A percentile compares a stretch with the other conserved stretches of the same genome.
These are phyloP conservation scores for Solanum neorickii DNA, from an alignment of 257 asterid species.

Conservation along the genomic window DNA sequence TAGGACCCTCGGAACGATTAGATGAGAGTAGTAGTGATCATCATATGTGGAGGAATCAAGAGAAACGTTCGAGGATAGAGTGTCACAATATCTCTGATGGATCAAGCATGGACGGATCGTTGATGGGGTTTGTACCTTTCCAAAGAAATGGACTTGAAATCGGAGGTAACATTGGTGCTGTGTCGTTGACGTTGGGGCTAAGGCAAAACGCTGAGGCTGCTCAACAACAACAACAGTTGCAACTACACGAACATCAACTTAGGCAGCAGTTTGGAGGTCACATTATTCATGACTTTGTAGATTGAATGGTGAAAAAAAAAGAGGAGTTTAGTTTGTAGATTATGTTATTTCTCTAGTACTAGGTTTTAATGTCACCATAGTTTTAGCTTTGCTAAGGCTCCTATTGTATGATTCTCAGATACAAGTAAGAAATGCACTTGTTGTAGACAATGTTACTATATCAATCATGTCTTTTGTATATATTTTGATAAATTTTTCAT, in stretches of 20 bases:
- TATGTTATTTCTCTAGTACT: neutral
- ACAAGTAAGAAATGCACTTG: neutral
- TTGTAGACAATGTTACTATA: neutral
- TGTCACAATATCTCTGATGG: constrained; percentile 13
- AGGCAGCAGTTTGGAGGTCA: constrained; percentile 22
- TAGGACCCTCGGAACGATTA: constrained; percentile 5
- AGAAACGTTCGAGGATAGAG: constrained; percentile 40
- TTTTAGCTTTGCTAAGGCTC: neutral
- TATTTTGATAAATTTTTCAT: neutral
- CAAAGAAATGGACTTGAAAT: constrained; percentile 30
- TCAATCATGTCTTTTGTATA: neutral
- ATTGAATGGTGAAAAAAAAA: neutral
- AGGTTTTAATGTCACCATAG: too few species aligned
- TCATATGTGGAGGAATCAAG: constrained; percentile 41
- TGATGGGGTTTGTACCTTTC: constrained; percentile 36
- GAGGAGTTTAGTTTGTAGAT: neutral
- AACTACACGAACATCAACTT: constrained; percentile 15
- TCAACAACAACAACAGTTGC: constrained; percentile 17
- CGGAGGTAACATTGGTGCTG: constrained; percentile 50
- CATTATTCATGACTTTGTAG: constrained; percentile 20
- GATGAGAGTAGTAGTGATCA: neutral
- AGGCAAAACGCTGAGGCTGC: constrained; percentile 47
- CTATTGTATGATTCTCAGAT: neutral
- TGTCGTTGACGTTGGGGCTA: constrained; percentile 60
- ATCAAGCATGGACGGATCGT: constrained; percentile 21